Evolutionary conservation across 441 rosid species (phyloP), one percentile per base, ranked within the genome.

Genomic region (Pelargonium australe): DNA sequence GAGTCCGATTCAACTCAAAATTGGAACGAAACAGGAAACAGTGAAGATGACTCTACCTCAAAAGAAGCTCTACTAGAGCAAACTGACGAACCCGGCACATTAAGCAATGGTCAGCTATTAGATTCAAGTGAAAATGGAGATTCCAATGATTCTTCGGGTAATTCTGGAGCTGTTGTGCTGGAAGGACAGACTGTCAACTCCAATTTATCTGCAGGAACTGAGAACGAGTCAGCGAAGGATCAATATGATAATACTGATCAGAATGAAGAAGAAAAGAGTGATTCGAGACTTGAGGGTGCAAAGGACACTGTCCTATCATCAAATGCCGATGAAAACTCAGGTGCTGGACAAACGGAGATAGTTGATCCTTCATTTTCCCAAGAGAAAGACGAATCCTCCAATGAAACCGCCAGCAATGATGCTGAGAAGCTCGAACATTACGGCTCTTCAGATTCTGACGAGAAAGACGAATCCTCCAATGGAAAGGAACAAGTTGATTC

Each of bases 81-180:
- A 68, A 62, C 76, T 13, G 88, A 82, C 81, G 80, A 78, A 72
- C 70, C 77, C 7, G 80, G 74, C 51, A 76, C 79, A 0, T 88
- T 66, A 73, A 74, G 80, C 44, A 67, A 75, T 53, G 80, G 78
- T 68, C 77, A 80, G 68, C 84, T 78, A 68, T 80, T 86, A 31
- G 85, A 76, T 76, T 69, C 81, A 75, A 80, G 72, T 51, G 80
- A 70, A 62, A 73, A 77, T 69, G 79, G 71, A 75, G 82, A 80
- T 65, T 82, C 85, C 17, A 72, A 73, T 28, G 85, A 71, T 66
- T 70, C 77, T 65, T 78, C 79, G 5, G 65, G 74, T 40, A 83
- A 77, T 51, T 66, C 78, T 25, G 82, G 74, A 66, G 71, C 84
- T 66, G 73, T 19, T 44, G 69, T 40, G 61, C 66, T 74, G 5